Evolutionary conservation across 495 filamentous ascomycete species (phyloP).

Genomic region (Aspergillus nidulans): DNA sequence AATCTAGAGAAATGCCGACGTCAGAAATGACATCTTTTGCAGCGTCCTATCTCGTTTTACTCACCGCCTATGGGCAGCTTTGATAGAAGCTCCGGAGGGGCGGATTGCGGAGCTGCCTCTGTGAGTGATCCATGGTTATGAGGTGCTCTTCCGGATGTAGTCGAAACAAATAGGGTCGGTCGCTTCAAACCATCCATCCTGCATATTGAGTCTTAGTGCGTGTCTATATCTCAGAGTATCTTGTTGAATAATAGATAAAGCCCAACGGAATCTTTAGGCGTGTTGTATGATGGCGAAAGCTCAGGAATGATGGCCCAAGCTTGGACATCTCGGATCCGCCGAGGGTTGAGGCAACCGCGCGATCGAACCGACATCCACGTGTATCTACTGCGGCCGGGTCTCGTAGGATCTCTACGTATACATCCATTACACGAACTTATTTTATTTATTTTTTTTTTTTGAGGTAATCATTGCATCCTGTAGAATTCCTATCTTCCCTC

Average conservation of each 20-base stretch:
- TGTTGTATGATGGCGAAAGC: too few species aligned
- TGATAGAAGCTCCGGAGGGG: slow-evolving; percentile 16
- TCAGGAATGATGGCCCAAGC: not conserved
- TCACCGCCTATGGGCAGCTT: slow-evolving; percentile 15
- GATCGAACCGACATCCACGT: too few species aligned
- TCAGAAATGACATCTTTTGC: slow-evolving; percentile 19
- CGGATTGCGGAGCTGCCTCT: slow-evolving; percentile 14
- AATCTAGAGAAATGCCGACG: slow-evolving; percentile 13
- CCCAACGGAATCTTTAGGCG: too few species aligned
- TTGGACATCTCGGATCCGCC: slow-evolving; percentile 2
- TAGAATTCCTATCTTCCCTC: too few species aligned
- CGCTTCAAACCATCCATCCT: slow-evolving; percentile 24
- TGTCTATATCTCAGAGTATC: too few species aligned
- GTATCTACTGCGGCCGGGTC: too few species aligned
- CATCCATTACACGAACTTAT: too few species aligned
- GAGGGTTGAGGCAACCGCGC: not conserved
- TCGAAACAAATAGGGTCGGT: slow-evolving; percentile 12
- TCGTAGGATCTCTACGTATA: too few species aligned
- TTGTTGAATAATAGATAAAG: too few species aligned
- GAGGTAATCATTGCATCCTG: too few species aligned
- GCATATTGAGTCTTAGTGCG: too few species aligned
- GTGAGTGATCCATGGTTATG: slow-evolving; percentile 28
- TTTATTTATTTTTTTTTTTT: too few species aligned
- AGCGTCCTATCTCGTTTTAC: slow-evolving; percentile 1
- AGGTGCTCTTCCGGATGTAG: slow-evolving; percentile 19